phyloP scores from a whole-genome alignment of 495 filamentous ascomycete genomes.

The Daldinia vernicosa region DNA sequence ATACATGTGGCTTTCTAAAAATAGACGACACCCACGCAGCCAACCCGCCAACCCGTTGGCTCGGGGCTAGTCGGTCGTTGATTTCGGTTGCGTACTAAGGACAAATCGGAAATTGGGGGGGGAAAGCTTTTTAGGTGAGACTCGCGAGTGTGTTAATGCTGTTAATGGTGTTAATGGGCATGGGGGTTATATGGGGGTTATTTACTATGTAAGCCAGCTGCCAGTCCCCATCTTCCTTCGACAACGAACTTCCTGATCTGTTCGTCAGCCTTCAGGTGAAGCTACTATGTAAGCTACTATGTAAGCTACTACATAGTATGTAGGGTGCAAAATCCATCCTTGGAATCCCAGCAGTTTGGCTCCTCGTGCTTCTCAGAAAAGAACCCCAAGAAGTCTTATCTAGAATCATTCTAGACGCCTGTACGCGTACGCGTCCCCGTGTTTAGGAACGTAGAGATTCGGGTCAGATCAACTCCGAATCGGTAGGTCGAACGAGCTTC shows the following conservation, averaged over 20 bases:
- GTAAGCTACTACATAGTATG: too few relatives aligned
- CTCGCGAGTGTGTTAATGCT: slow-evolving; percentile 1
- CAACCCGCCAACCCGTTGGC: slow-evolving; percentile 27
- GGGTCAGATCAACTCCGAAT: slow-evolving; percentile 6
- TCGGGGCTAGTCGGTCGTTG: slow-evolving; percentile 38
- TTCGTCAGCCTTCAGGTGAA: slow-evolving; percentile 18
- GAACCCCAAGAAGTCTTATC: slow-evolving; percentile 16
- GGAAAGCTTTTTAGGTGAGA: slow-evolving; percentile 18
- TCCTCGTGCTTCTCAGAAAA: slow-evolving; percentile 17
- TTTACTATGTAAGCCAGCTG: background rate
- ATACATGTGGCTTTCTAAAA: slow-evolving; percentile 39
- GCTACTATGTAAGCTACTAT: too few relatives aligned
- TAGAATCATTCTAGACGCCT: slow-evolving; percentile 32
- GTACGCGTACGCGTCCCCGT: slow-evolving; percentile 14
- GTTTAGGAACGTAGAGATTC: background rate
- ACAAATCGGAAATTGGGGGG: slow-evolving; percentile 38
- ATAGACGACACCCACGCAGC: slow-evolving; percentile 22
- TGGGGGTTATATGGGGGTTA: slow-evolving; percentile 1
- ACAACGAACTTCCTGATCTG: slow-evolving; percentile 36
- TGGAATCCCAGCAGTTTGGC: slow-evolving; percentile 28
- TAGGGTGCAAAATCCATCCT: slow-evolving; percentile 20
- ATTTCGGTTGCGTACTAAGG: slow-evolving; percentile 25
- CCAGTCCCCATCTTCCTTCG: slow-evolving; percentile 14
- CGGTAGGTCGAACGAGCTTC: slow-evolving; percentile 9
- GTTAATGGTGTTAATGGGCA: background rate